Evolutionary conservation across 495 filamentous ascomycete genomes (phyloP).

Genomic region (Emericellopsis terricola): DNA sequence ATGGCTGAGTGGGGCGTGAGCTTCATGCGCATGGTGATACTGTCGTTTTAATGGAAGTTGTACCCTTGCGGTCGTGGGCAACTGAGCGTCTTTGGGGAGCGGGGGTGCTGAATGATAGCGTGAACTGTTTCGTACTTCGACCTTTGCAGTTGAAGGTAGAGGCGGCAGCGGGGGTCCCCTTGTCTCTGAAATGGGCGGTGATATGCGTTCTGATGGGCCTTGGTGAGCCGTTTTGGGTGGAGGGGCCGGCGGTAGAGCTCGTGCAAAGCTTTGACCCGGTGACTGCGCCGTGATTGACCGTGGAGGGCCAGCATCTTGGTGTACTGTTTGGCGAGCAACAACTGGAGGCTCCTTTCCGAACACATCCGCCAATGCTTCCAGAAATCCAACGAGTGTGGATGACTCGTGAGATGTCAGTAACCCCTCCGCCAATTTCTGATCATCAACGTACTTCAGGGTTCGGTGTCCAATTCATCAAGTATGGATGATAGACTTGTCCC

Average conservation of each 20-base stretch:
- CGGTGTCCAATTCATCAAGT: conserved; percentile 81
- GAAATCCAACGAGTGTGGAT: conserved; percentile 62
- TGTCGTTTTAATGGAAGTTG: too few relatives aligned
- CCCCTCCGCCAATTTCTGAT: too few relatives aligned
- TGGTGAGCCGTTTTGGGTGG: too few relatives aligned
- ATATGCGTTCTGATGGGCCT: too few relatives aligned
- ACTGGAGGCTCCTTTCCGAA: conserved; percentile 94
- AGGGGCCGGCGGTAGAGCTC: conserved; percentile 28
- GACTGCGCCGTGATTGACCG: conserved; percentile 24
- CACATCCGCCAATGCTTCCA: conserved; percentile 66
- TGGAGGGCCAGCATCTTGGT: too few relatives aligned
- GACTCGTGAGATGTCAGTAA: too few relatives aligned
- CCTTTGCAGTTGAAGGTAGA: conserved; percentile 16
- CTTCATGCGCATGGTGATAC: too few relatives aligned
- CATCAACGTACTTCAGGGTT: too few relatives aligned
- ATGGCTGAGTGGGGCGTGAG: too few relatives aligned
- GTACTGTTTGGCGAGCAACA: conserved; percentile 52
- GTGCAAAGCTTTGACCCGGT: conserved; percentile 52
- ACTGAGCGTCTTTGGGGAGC: too few relatives aligned
- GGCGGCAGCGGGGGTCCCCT: conserved; percentile 16
- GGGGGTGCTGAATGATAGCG: conserved; percentile 26
- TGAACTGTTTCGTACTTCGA: conserved; percentile 9
- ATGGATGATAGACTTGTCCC: conserved; percentile 88
- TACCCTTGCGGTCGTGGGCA: too few relatives aligned
- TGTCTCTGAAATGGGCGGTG: conserved; percentile 6